Conservation (phyloP, 441 rosid species). For the Adansonia grandidieri region DNA sequence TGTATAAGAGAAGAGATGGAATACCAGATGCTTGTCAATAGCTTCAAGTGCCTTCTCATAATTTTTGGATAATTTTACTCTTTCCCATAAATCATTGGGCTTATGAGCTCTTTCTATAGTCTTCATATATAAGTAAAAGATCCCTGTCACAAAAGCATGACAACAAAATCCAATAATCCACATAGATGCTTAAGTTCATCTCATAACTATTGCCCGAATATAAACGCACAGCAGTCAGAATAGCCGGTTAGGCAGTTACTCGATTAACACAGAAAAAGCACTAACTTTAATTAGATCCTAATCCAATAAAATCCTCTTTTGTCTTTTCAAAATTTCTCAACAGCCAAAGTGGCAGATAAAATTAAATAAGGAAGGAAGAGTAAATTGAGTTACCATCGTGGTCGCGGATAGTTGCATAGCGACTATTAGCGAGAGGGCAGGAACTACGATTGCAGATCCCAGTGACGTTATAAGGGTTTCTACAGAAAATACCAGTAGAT, state of each 20-base stretch:
- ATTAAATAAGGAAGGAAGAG: background rate
- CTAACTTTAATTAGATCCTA: background rate
- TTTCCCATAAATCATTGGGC: constrained; percentile 89
- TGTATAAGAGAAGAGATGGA: constrained; percentile 19
- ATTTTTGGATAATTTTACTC: constrained; percentile 75
- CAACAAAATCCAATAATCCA: background rate
- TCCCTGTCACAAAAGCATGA: constrained; percentile 46
- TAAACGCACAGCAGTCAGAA: background rate
- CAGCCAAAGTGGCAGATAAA: background rate
- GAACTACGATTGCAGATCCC: constrained; percentile 18
- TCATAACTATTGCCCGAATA: background rate
- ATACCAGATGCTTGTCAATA: constrained; percentile 87
- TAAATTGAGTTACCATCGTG: constrained; percentile 60
- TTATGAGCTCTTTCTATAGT: constrained; percentile 93
- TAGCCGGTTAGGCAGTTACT: background rate
- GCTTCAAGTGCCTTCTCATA: constrained; percentile 85
- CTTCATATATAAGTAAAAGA: constrained; percentile 84
- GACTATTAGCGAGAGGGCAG: constrained; percentile 84
- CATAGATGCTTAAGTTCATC: background rate
- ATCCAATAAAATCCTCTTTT: background rate
- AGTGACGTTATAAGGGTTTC: constrained; percentile 86
- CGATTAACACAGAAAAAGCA: background rate
- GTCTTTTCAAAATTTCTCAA: background rate
- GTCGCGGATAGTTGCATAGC: constrained; percentile 90
- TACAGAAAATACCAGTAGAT: constrained; percentile 80